Base-by-base conservation (phyloP, 169 alveolate species). In the Plasmodium yoelii region DNA sequence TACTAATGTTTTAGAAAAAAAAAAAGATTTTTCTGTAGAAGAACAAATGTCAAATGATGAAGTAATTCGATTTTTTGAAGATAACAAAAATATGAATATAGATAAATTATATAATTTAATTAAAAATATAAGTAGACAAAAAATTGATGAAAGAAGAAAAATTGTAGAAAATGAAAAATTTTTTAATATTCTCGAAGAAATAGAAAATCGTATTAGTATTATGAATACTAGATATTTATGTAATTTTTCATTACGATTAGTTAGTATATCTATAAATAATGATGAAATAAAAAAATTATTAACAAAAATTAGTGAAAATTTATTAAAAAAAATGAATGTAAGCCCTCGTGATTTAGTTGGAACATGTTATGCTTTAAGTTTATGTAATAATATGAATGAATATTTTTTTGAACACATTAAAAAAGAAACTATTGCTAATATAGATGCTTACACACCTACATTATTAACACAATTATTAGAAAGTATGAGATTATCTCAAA, bases 331-430 rank as follows among this genome's bases (percentile, higher is more conserved):
- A 69, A 60, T 68, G 61, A 84, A 84, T 84, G 87, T 84, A 22
- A 84, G 64, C 34, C 91, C 91, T 19, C 86, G 91, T 24, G 91
- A 84, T 63, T 57, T 84, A 61, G 91, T 84, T 69, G 91, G 91
- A 5, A 84, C 70, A 44, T 68, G 86, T 59, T 84, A 69, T 84
- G 72, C 91, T 18, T 53, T 84, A 69, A 69, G 91, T 70, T 69
- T 84, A 39, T 84, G 91, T 61, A 84, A 84, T 51, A 84, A 84
- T 46, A 72, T 84, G 75, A 84, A 84, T 84, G 91, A 84, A 47
- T 84, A 84, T 70, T 84, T 69, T 84, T 84, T 84, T 69, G 91
- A 84, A 46, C 91, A 84, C 56, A 53, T 84, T 18, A 84, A 84
- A 84, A 84, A 84, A 72, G 91, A 84, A 57, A 84, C 91, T 9